phyloP scores from a whole-genome alignment of 1,139 yeast genomes.

The Nakaseomyces kungkrabaensis region DNA sequence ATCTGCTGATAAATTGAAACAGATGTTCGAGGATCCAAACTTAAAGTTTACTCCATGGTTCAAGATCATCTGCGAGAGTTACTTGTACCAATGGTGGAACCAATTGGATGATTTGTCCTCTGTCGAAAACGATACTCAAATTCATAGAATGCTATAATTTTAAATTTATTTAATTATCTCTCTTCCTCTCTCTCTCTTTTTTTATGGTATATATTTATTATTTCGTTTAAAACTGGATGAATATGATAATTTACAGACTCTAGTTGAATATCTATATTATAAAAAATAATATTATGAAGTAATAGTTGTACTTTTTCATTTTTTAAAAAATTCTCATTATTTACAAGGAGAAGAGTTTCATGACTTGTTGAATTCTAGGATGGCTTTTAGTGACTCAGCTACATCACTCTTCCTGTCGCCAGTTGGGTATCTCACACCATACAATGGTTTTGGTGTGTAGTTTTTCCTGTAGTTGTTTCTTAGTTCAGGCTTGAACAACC shows the following conservation, averaged over 20 bases:
- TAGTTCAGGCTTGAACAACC: not conserved
- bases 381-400: slow-evolving; percentile 3
- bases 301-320: too few species aligned
- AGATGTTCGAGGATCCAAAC: slow-evolving; percentile 58
- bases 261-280: not conserved
- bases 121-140: slow-evolving; percentile 25
- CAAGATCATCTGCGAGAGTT: slow-evolving; percentile 84
- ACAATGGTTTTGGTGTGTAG: not conserved
- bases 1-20: slow-evolving; percentile 50
- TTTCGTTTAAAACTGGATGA: too few species aligned
- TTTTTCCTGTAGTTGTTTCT: not conserved
- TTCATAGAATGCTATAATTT: slow-evolving; percentile 27
- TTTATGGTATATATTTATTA: too few species aligned
- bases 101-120: slow-evolving; percentile 42
- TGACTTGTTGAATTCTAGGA: slow-evolving; percentile 1
- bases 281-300: too few species aligned
- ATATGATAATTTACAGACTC: too few species aligned
- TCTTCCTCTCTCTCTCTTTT: too few species aligned
- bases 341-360: not conserved
- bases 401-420: slow-evolving; percentile 2
- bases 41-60: slow-evolving; percentile 95
- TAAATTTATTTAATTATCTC: not conserved
- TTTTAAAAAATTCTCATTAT: not conserved
- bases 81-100: slow-evolving; percentile 91
- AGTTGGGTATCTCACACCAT: slow-evolving; percentile 1